A percentile compares a stretch with the other conserved stretches of the same genome.
Conservation (phyloP, 225 moss, liverwort and hornwort species). For the Marchantia polymorpha region DNA sequence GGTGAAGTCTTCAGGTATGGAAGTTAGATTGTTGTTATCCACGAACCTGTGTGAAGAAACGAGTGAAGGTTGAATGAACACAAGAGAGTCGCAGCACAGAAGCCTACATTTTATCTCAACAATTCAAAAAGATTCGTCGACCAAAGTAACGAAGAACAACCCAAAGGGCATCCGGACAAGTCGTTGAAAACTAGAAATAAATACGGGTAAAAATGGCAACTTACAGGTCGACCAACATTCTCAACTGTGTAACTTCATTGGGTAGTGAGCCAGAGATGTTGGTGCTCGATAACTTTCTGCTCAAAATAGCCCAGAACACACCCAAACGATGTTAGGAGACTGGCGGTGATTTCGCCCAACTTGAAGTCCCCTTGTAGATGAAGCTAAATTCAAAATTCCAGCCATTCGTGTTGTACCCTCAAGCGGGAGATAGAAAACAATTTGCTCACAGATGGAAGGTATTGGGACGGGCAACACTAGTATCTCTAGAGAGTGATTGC, state of each 20-base stretch:
- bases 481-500: background rate
- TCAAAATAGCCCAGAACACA: background rate
- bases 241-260: conserved; percentile 12
- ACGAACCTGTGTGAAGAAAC: conserved; percentile 22
- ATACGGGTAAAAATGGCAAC: background rate
- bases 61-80: background rate
- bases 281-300: conserved; percentile 22
- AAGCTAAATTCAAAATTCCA: background rate
- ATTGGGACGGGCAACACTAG: no score
- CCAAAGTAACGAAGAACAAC: background rate
- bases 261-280: conserved; percentile 28
- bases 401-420: background rate
- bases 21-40: conserved; percentile 25
- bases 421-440: background rate
- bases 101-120: background rate
- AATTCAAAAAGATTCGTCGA: background rate
- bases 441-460: background rate
- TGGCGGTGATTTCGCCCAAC: background rate
- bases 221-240: conserved; percentile 25
- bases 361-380: background rate
- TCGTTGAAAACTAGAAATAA: background rate
- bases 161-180: background rate
- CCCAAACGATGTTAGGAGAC: background rate
- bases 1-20: conserved; percentile 25
- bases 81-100: background rate